Conservation (phyloP, 2,329 filamentous ascomycete species). For the Coniochaeta prunicola region DNA sequence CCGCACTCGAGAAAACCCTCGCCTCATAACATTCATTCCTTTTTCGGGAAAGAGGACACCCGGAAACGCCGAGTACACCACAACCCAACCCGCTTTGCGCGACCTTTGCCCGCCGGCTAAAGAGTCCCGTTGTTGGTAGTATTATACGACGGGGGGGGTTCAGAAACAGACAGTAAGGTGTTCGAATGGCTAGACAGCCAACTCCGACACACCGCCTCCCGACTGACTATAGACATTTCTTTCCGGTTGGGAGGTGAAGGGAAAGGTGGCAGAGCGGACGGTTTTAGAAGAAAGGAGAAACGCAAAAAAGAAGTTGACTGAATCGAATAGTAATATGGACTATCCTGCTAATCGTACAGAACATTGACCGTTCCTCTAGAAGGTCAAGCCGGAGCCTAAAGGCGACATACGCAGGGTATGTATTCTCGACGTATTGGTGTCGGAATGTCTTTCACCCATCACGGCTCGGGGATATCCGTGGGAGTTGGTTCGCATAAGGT, state of each 20-base stretch:
- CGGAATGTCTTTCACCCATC: background rate
- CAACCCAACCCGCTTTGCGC: background rate
- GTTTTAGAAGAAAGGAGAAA: slow-evolving; percentile 3
- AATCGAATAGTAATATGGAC: background rate
- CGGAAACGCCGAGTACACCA: background rate
- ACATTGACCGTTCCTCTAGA: background rate
- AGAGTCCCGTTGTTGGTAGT: too few species aligned
- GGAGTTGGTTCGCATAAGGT: background rate
- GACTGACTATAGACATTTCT: background rate
- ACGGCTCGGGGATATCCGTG: background rate
- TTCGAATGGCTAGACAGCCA: background rate
- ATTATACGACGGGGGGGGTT: slow-evolving; percentile 1
- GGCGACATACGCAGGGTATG: background rate
- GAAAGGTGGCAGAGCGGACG: background rate
- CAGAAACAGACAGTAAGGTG: background rate
- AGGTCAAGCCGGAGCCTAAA: background rate
- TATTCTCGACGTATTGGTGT: background rate
- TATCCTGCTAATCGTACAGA: background rate
- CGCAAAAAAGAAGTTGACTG: background rate
- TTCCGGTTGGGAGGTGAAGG: background rate
- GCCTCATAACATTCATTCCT: background rate
- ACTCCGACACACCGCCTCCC: background rate
- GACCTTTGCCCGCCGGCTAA: too few species aligned
- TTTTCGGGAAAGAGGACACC: background rate
- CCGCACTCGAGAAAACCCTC: background rate